A percentile compares a stretch with the other conserved stretches of the same genome.
These are phyloP conservation scores for Podila epicladia DNA, from an alignment of 192 early-diverging fungal genomes.

Conservation along the genomic window DNA sequence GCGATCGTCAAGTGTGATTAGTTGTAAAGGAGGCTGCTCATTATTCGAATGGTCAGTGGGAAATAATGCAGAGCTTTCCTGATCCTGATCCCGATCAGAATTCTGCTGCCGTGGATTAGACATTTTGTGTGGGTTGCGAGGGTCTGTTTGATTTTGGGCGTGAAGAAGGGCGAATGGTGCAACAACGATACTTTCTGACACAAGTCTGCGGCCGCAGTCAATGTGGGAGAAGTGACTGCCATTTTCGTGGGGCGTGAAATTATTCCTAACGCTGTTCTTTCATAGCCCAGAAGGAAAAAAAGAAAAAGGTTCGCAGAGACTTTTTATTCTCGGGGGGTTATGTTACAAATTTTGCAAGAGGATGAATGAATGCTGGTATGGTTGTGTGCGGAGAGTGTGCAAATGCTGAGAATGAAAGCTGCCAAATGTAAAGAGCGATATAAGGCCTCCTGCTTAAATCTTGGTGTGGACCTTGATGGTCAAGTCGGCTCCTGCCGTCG, in stretches of 20 bases:
- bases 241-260: too few species aligned
- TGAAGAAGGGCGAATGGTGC: not conserved
- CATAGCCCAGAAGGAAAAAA: too few species aligned
- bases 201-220: not conserved
- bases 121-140: not conserved
- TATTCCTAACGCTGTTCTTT: too few species aligned
- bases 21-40: too few species aligned
- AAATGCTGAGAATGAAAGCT: too few species aligned
- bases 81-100: not conserved
- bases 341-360: too few species aligned
- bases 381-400: too few species aligned
- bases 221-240: not conserved
- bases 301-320: too few species aligned
- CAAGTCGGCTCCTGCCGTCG: constrained; percentile 68
- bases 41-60: not conserved
- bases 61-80: not conserved
- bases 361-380: too few species aligned
- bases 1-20: too few species aligned
- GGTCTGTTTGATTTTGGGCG: not conserved
- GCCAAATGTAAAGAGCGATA: not conserved
- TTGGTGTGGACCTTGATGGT: constrained; percentile 64
- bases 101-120: not conserved
- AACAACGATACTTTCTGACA: not conserved
- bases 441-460: constrained; percentile 11
- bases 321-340: too few species aligned